phyloP scores from a whole-genome alignment of 2,329 filamentous ascomycete species.

The Botrytis fragariae region DNA sequence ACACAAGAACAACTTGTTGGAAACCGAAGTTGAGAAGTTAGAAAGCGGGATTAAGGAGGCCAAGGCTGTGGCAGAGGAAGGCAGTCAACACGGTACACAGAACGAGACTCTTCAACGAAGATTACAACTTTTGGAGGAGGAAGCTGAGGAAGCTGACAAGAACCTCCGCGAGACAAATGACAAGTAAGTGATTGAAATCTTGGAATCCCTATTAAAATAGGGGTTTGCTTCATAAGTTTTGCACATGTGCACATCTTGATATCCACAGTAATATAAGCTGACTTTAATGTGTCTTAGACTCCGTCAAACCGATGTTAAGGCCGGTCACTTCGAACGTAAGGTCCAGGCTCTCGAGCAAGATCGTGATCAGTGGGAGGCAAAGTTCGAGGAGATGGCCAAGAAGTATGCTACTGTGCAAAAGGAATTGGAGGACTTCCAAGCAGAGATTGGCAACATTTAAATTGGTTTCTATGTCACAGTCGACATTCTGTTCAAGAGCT shows the following conservation, averaged over 20 bases:
- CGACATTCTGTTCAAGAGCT: conserved; percentile 24
- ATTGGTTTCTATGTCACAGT: conserved; percentile 20
- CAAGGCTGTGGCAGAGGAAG: conserved; percentile 83
- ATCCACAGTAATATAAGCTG: conserved; percentile 23
- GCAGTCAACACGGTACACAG: conserved; percentile 77
- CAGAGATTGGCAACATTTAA: conserved; percentile 90
- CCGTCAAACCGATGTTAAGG: conserved; percentile 98
- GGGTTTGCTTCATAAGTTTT: conserved; percentile 17
- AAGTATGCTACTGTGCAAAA: conserved; percentile 82
- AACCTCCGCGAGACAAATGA: conserved; percentile 96
- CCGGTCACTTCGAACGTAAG: conserved; percentile 98
- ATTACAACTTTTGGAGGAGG: conserved; percentile 94
- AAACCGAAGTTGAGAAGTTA: conserved; percentile 88
- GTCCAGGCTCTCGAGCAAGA: conserved; percentile 92
- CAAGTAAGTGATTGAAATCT: conserved; percentile 65
- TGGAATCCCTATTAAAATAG: background rate
- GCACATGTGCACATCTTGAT: conserved; percentile 10
- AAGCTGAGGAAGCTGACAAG: conserved; percentile 95
- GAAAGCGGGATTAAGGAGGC: conserved; percentile 79
- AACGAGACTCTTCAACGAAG: conserved; percentile 90
- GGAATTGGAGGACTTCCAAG: conserved; percentile 87
- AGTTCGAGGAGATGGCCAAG: conserved; percentile 97
- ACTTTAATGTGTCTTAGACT: conserved; percentile 59
- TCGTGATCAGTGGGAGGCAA: conserved; percentile 91
- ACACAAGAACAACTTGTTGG: conserved; percentile 92